These are phyloP conservation scores for Mucor plumbeus DNA, from an alignment of 371 early-diverging fungal species.

Conservation along the genomic window DNA sequence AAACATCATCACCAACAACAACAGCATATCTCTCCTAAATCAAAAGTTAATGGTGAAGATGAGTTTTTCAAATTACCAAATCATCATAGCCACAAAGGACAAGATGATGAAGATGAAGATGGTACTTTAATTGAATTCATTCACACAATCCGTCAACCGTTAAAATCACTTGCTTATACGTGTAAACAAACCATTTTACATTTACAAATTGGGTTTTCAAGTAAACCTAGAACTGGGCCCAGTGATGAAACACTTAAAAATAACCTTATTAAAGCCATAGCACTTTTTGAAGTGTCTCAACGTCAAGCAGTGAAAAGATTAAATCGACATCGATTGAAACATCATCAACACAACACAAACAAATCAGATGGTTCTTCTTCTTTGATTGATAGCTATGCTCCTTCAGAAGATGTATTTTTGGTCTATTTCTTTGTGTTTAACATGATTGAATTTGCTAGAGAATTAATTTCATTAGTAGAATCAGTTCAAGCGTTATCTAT, in stretches of 20 bases:
- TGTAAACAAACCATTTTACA: slow-evolving; percentile 66
- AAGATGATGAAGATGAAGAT: slow-evolving; percentile 2
- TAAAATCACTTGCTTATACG: slow-evolving; percentile 67
- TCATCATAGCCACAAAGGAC: slow-evolving; percentile 5
- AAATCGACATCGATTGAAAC: slow-evolving; percentile 40
- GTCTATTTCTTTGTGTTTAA: slow-evolving; percentile 82
- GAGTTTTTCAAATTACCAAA: slow-evolving; percentile 8
- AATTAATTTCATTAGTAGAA: slow-evolving; percentile 62
- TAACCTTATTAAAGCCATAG: slow-evolving; percentile 48
- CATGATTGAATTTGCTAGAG: slow-evolving; percentile 74
- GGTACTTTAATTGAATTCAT: slow-evolving; percentile 59
- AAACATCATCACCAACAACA: slow-evolving; percentile 22
- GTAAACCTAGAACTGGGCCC: slow-evolving; percentile 19
- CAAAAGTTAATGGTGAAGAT: neutral
- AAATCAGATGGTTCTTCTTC: neutral
- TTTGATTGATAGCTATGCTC: slow-evolving; percentile 38
- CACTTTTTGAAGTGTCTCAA: slow-evolving; percentile 47
- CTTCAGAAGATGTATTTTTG: slow-evolving; percentile 71
- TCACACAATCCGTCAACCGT: slow-evolving; percentile 59
- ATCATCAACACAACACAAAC: slow-evolving; percentile 52
- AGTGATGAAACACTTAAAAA: slow-evolving; percentile 31
- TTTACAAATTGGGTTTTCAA: slow-evolving; percentile 37
- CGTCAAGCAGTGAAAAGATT: slow-evolving; percentile 39
- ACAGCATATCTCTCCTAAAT: neutral
- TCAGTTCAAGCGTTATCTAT: slow-evolving; percentile 43